Conservation (phyloP, 192 early-diverging fungal species). For the Backusella australiensis region DNA sequence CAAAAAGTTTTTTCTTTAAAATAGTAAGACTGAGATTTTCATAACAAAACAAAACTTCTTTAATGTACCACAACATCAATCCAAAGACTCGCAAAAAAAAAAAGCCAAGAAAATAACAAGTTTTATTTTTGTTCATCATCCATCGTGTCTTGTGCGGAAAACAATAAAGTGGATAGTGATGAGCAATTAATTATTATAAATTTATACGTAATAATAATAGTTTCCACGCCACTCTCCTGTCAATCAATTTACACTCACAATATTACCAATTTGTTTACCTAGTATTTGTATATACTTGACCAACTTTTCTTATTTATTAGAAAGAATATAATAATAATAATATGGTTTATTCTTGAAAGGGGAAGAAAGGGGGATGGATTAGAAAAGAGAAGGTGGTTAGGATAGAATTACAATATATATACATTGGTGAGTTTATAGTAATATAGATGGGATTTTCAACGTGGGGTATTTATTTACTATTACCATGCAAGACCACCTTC, state of each 20-base stretch:
- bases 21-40: not conserved
- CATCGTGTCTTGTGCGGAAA: not conserved
- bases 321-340: not conserved
- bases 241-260: not conserved
- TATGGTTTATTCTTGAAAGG: not conserved
- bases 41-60: not conserved
- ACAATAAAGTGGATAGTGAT: not conserved
- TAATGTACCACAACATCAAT: not conserved
- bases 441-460: not conserved
- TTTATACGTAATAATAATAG: not conserved
- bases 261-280: not conserved
- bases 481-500: slow-evolving; percentile 31
- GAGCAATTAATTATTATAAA: not conserved
- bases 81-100: not conserved
- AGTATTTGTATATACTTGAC: not conserved
- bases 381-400: not conserved
- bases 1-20: not conserved
- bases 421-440: not conserved
- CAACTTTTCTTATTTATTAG: not conserved
- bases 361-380: not conserved
- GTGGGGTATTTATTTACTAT: not conserved
- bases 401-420: not conserved
- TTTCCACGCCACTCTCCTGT: not conserved
- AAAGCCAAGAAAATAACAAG: not conserved
- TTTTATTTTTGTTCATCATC: not conserved